Conservation (phyloP, 306 rosid genomes). For the Hylodesmum podocarpum region DNA sequence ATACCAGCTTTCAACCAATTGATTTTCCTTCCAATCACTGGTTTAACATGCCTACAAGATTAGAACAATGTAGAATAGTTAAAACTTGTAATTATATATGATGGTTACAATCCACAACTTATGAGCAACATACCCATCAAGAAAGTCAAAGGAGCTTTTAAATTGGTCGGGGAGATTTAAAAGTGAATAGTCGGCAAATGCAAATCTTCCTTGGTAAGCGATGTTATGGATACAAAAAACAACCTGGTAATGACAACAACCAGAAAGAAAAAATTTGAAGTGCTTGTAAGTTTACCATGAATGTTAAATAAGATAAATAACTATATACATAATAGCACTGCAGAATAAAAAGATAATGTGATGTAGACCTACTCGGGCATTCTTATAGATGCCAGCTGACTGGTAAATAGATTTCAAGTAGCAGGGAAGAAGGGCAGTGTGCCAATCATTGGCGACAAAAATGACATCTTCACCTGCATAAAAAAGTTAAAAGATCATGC, state of each 20-base stretch:
- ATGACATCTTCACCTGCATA: conserved; percentile 72
- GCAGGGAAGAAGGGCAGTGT: conserved; percentile 71
- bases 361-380: conserved; percentile 56
- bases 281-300: conserved; percentile 7
- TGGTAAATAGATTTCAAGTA: conserved; percentile 66
- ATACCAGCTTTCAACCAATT: conserved; percentile 86
- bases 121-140: conserved; percentile 62
- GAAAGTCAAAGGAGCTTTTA: conserved; percentile 73
- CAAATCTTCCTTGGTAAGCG: conserved; percentile 85
- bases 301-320: conserved; percentile 1
- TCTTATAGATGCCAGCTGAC: conserved; percentile 50
- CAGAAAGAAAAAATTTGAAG: neutral
- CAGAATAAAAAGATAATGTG: neutral
- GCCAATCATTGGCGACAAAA: conserved; percentile 83
- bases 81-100: neutral
- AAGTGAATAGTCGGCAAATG: conserved; percentile 50
- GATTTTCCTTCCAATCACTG: conserved; percentile 68
- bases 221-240: conserved; percentile 82
- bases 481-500: conserved; percentile 5
- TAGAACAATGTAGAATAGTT: neutral
- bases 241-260: conserved; percentile 45
- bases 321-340: neutral
- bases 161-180: conserved; percentile 65
- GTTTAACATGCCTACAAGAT: conserved; percentile 56
- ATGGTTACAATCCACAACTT: neutral